phyloP scores from a whole-genome alignment of 345 rosid genomes.

The Salix viminalis region DNA sequence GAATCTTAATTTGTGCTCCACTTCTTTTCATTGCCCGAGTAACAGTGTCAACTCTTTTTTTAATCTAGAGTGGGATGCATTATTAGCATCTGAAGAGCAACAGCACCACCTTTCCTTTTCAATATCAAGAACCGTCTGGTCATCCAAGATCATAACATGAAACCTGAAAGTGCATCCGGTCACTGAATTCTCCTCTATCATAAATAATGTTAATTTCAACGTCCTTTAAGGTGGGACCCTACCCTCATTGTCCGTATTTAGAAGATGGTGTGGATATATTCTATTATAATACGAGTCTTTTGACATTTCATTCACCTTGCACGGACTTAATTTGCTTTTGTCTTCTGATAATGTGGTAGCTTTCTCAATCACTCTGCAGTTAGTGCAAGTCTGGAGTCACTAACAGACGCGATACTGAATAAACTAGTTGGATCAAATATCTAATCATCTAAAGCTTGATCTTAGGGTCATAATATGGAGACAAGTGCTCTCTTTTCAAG shows the following conservation, averaged over 20 bases:
- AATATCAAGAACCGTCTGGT: neutral
- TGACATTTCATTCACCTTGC: neutral
- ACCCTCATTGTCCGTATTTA: neutral
- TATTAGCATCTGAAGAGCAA: neutral
- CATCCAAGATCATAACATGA: neutral
- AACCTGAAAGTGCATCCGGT: neutral
- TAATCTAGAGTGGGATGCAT: neutral
- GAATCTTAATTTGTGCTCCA: no score
- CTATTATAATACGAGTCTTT: neutral
- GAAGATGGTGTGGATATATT: conserved; percentile 1
- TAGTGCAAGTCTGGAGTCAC: no score
- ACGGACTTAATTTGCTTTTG: no score
- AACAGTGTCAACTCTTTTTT: neutral
- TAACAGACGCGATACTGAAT: neutral
- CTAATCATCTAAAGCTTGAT: neutral
- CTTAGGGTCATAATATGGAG: neutral
- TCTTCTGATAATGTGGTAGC: no score
- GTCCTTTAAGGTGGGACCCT: conserved; percentile 1
- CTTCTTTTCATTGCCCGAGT: no score
- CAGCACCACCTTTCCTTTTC: neutral
- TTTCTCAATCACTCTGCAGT: no score
- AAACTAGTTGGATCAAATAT: neutral
- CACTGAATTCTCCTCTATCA: neutral
- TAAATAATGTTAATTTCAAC: neutral
- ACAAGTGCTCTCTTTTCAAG: no score